Evolutionary conservation across 768 basidiomycete species (phyloP).

Genomic region (Boletus speciosus): DNA sequence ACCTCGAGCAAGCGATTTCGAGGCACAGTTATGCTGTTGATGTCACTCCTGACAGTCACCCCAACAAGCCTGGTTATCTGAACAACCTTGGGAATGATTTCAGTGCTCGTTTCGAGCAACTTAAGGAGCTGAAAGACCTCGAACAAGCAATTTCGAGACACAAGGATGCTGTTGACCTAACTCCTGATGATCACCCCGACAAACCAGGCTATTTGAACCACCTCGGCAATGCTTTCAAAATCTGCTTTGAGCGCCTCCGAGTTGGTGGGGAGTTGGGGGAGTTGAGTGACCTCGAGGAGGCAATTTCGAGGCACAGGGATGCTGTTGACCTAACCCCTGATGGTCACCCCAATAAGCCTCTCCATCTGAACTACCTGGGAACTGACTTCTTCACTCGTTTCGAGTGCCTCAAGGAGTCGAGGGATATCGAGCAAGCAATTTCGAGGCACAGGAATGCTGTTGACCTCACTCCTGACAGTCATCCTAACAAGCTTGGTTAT

Average conservation of each 20-base stretch:
- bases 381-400: background rate
- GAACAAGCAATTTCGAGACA: background rate
- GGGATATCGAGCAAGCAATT: background rate
- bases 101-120: background rate
- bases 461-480: background rate
- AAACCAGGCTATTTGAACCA: background rate
- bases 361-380: background rate
- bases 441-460: background rate
- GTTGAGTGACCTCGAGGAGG: background rate
- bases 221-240: background rate
- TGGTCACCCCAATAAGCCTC: background rate
- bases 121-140: background rate
- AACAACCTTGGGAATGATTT: too few relatives aligned
- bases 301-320: background rate
- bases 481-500: too few relatives aligned
- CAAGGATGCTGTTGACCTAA: background rate
- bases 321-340: background rate
- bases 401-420: background rate
- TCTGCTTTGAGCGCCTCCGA: background rate
- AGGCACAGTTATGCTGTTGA: background rate
- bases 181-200: background rate
- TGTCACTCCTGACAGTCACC: background rate
- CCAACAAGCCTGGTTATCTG: too few relatives aligned
- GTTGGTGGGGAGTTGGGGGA: too few relatives aligned
- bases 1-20: slow-evolving; percentile 3